A percentile compares a stretch with the other conserved stretches of the same genome.
These are phyloP conservation scores for Cytospora paraplurivora DNA, from an alignment of 2,329 filamentous ascomycete genomes.

Conservation along the genomic window DNA sequence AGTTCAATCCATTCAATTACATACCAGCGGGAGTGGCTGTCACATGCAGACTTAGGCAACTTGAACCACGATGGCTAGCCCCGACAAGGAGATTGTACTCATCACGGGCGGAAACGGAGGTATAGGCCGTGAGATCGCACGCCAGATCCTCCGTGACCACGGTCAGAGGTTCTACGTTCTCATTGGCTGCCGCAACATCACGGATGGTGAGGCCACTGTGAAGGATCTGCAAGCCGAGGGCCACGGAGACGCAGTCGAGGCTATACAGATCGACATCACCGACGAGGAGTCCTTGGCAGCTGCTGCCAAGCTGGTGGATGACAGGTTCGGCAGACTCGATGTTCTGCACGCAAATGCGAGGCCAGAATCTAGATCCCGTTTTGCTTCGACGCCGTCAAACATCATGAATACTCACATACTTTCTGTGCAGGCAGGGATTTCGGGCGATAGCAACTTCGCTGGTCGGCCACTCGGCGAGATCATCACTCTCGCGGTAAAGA, in stretches of 20 bases:
- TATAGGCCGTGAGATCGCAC: constrained; percentile 8
- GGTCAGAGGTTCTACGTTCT: constrained; percentile 7
- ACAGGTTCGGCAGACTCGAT: constrained; percentile 11
- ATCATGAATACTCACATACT: background rate
- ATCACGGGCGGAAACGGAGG: constrained; percentile 8
- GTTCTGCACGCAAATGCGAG: constrained; percentile 10
- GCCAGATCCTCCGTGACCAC: constrained; percentile 3
- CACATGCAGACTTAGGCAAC: too few species aligned
- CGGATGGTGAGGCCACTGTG: background rate
- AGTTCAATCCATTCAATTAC: too few species aligned
- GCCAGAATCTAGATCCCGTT: background rate
- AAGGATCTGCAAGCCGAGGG: constrained; percentile 4
- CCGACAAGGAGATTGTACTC: constrained; percentile 10
- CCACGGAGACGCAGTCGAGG: background rate
- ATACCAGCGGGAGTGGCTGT: too few species aligned
- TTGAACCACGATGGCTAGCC: background rate
- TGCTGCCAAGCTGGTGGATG: background rate
- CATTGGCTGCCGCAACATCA: constrained; percentile 7
- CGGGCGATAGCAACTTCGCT: background rate
- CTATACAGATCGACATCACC: constrained; percentile 12
- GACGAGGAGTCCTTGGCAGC: constrained; percentile 9
- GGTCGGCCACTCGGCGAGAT: constrained; percentile 6
- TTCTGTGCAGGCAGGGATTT: background rate
- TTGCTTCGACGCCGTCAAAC: fast-evolving
- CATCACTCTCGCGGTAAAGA: constrained; percentile 7